Evolutionary conservation across 2,329 filamentous ascomycete genomes (phyloP), one percentile per base, ranked within the genome.

Genomic region (Botryotinia calthae): DNA sequence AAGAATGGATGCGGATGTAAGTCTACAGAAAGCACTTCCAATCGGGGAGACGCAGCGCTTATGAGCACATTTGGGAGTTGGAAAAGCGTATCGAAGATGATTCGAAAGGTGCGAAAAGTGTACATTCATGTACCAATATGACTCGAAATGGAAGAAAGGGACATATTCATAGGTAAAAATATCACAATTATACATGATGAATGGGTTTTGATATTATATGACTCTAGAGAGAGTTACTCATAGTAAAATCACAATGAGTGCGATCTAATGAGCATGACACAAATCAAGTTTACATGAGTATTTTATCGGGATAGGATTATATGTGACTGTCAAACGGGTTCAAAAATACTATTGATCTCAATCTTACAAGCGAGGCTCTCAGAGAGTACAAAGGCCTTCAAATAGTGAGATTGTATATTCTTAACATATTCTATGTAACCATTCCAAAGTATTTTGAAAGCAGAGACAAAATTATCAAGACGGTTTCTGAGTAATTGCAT

Each of bases 1-100:
- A n/a, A n/a, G n/a, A n/a, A n/a, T n/a, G n/a, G n/a, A n/a, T n/a
- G n/a, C n/a, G n/a, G n/a, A n/a, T n/a, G n/a, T n/a, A 28, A 54
- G n/a, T 56, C n/a, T 56, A 9, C n/a, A 56, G 51, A 31, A 28
- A 16, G 5, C 3, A 18, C 2, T 16, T 18, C n/a, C 6, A 56
- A 0, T 0, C 0, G 7, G n/a, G 14, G 3, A 18, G 2, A 2
- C 6, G 0, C 14, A 56, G n/a, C n/a, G 14, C 6, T 56, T 56
- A 28, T 56, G 4, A 56, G 14, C 51, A 56, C n/a, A 56, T 31
- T 18, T 56, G 3, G n/a, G n/a, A 56, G 2, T 14, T 28, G 2
- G 14, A 28, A 54, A 54, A 5, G 2, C n/a, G 25, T 54, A 8
- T 54, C n/a, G 2, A 54, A 16, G 12, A 28, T 54, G n/a, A 28